Conservation (phyloP, 2,329 filamentous ascomycete species). For the Cladobotryum protrusum region DNA sequence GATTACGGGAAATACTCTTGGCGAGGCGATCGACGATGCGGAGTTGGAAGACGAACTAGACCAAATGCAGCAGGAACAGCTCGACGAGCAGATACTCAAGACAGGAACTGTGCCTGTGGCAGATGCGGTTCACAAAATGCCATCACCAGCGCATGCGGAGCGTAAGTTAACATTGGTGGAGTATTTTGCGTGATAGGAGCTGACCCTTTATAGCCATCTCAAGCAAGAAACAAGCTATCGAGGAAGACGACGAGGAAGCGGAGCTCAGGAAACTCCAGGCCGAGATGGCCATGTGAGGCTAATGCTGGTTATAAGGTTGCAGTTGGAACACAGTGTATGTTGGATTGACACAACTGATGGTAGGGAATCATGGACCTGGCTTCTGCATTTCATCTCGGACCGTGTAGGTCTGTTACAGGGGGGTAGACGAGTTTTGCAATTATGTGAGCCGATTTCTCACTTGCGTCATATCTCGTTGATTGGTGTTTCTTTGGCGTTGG, state of each 20-base stretch:
- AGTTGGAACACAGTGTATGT: background rate
- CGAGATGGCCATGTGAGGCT: conserved; percentile 87
- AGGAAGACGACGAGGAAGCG: conserved; percentile 93
- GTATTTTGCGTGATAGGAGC: background rate
- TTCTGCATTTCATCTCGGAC: background rate
- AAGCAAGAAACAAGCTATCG: conserved; percentile 38
- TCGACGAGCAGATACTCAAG: conserved; percentile 91
- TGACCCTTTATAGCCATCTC: conserved; percentile 24
- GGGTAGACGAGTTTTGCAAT: background rate
- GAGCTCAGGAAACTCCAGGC: conserved; percentile 89
- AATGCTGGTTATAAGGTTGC: background rate
- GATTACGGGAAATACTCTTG: conserved; percentile 65
- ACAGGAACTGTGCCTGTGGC: conserved; percentile 78
- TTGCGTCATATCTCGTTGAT: conserved; percentile 16
- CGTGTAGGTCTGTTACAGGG: background rate
- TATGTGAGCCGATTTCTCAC: background rate
- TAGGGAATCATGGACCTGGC: too few species aligned
- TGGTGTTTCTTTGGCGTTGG: conserved; percentile 28
- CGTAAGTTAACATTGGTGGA: conserved; percentile 49
- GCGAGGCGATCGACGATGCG: conserved; percentile 70
- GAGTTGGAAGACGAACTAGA: conserved; percentile 85
- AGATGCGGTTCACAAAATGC: conserved; percentile 71
- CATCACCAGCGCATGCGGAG: conserved; percentile 66
- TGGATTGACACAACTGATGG: too few species aligned
- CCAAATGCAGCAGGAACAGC: conserved; percentile 79